Evolutionary conservation across 2,329 filamentous ascomycete genomes (phyloP).

Genomic region (Cytospora chrysosperma): DNA sequence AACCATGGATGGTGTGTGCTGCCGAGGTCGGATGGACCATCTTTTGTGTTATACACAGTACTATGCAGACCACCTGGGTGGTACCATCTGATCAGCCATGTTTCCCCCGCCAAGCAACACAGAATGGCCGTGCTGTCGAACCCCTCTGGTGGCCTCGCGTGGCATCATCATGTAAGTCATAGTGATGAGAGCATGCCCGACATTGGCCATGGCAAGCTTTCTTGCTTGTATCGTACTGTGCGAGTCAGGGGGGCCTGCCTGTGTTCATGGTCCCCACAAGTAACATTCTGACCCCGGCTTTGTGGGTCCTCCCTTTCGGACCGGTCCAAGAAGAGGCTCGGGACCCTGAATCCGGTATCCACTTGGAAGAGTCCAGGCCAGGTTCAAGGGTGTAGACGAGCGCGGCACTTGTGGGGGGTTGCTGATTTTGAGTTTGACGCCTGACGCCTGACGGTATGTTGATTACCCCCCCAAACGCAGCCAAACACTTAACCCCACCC

Average conservation of each 20-base stretch:
- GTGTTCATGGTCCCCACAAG: neutral
- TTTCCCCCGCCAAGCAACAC: no score
- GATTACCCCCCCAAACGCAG: no score
- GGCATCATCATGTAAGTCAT: neutral
- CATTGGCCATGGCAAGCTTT: no score
- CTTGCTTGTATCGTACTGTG: neutral
- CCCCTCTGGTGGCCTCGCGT: neutral
- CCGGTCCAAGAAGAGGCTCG: neutral
- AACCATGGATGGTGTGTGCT: no score
- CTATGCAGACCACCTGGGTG: neutral
- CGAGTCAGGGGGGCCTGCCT: neutral
- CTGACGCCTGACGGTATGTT: no score
- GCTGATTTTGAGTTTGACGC: neutral
- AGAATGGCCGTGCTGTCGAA: no score
- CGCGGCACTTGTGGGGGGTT: neutral
- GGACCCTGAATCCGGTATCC: neutral
- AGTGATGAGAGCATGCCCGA: neutral
- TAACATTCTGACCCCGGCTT: neutral
- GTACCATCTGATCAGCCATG: neutral
- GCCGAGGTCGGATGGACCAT: no score
- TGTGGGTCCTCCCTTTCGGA: neutral
- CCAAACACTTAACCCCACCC: no score
- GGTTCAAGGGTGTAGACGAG: neutral
- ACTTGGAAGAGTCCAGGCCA: neutral
- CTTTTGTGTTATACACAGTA: no score